phyloP scores from a whole-genome alignment of 441 rosid species.

The Gossypium davidsonii region DNA sequence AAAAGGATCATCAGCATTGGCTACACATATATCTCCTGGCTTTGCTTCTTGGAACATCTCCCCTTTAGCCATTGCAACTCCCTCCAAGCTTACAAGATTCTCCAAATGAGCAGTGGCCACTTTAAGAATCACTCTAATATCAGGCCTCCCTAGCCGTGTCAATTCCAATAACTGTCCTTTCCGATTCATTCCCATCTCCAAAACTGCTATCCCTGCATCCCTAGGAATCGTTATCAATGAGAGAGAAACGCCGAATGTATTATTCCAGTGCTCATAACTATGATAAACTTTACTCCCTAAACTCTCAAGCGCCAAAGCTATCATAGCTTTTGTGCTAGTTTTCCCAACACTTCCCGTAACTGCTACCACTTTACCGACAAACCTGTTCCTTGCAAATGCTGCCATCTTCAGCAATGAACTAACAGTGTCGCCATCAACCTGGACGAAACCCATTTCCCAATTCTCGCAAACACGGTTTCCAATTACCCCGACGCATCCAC shows the following conservation, averaged over 20 bases:
- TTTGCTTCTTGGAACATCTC: conserved; percentile 30
- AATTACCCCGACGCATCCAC: conserved; percentile 29
- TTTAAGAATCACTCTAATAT: conserved; percentile 22
- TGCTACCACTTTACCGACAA: conserved; percentile 17
- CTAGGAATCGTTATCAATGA: conserved; percentile 23
- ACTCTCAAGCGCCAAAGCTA: conserved; percentile 22
- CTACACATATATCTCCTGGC: conserved; percentile 21
- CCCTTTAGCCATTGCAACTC: conserved; percentile 27
- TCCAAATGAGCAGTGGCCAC: conserved; percentile 30
- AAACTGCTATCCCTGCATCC: conserved; percentile 14
- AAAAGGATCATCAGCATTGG: conserved; percentile 32
- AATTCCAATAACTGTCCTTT: conserved; percentile 33
- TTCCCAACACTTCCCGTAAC: conserved; percentile 32
- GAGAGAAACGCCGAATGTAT: conserved; percentile 26
- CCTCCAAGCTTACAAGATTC: conserved; percentile 23
- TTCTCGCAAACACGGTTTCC: conserved; percentile 24
- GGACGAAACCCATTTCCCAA: conserved; percentile 32
- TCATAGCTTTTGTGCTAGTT: conserved; percentile 27
- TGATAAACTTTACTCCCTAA: conserved; percentile 15
- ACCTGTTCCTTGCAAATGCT: conserved; percentile 20
- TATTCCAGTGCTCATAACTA: conserved; percentile 29
- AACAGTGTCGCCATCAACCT: conserved; percentile 17
- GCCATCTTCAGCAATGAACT: conserved; percentile 22
- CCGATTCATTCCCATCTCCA: conserved; percentile 33
- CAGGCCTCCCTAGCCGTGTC: conserved; percentile 26